phyloP scores from a whole-genome alignment of 441 rosid species.

The Rhodomyrtus psidioides region DNA sequence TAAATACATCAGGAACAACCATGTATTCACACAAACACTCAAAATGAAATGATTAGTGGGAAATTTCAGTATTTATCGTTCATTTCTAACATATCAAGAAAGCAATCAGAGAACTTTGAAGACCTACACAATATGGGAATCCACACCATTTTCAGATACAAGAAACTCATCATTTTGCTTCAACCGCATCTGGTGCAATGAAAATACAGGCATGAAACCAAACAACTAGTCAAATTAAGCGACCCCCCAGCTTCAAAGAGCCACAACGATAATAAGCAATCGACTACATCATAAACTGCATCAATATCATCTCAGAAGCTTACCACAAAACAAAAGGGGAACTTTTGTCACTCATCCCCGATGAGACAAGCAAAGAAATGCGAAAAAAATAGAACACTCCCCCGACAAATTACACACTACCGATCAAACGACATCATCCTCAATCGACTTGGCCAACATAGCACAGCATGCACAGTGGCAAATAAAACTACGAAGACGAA shows the following conservation, averaged over 20 bases:
- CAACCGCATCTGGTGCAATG: background rate
- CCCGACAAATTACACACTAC: background rate
- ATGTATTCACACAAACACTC: background rate
- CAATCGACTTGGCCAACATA: too few relatives aligned
- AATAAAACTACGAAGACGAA: background rate
- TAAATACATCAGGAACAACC: background rate
- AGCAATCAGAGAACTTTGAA: constrained; percentile 52
- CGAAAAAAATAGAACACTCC: background rate
- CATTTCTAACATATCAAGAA: background rate
- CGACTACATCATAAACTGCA: background rate
- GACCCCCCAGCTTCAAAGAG: background rate
- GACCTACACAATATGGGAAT: constrained; percentile 9
- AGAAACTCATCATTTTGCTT: constrained; percentile 19
- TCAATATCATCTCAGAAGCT: background rate
- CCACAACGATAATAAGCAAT: background rate
- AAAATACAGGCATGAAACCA: background rate
- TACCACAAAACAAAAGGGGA: background rate
- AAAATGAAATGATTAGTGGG: background rate
- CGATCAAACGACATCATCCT: background rate
- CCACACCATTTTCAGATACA: constrained; percentile 21
- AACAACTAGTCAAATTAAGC: background rate
- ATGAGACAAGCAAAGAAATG: background rate
- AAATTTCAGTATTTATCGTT: background rate
- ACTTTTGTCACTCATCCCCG: background rate
- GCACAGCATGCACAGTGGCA: background rate